These are phyloP conservation scores for Polytolypa hystricis DNA, from an alignment of 2,329 filamentous ascomycete species.

Conservation along the genomic window DNA sequence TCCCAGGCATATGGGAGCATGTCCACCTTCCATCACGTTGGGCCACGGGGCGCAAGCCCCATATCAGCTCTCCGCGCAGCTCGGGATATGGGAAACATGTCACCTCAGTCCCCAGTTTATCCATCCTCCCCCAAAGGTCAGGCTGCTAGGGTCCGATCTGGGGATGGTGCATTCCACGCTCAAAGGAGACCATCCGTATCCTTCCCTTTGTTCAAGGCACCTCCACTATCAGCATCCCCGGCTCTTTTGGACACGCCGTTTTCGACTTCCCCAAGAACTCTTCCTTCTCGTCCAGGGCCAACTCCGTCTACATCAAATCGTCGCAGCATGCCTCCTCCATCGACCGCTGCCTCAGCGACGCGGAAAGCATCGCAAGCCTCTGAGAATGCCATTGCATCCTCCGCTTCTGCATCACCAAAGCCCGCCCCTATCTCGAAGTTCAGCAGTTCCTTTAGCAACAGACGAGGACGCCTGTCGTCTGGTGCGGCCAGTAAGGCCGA, in stretches of 20 bases:
- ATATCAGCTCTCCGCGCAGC: slow-evolving; percentile 70
- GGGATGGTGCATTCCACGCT: slow-evolving; percentile 39
- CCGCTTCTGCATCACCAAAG: slow-evolving; percentile 65
- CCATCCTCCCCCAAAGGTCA: slow-evolving; percentile 36
- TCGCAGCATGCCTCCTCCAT: slow-evolving; percentile 27
- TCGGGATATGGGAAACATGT: slow-evolving; percentile 40
- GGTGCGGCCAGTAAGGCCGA: slow-evolving; percentile 53
- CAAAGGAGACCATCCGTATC: slow-evolving; percentile 70
- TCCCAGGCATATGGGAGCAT: slow-evolving; percentile 81
- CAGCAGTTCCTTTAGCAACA: slow-evolving; percentile 87
- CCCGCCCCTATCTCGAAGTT: slow-evolving; percentile 70
- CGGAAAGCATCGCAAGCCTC: slow-evolving; percentile 41
- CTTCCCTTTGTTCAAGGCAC: slow-evolving; percentile 93
- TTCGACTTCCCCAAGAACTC: slow-evolving; percentile 43
- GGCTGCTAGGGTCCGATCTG: slow-evolving; percentile 38
- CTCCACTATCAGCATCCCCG: slow-evolving; percentile 84
- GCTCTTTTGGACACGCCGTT: slow-evolving; percentile 39
- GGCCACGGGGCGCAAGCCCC: slow-evolving; percentile 69
- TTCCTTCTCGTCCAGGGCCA: slow-evolving; percentile 29
- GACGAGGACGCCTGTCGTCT: slow-evolving; percentile 65
- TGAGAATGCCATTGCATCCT: slow-evolving; percentile 52
- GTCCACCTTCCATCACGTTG: slow-evolving; percentile 75
- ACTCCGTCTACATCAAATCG: slow-evolving; percentile 30
- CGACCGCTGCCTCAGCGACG: slow-evolving; percentile 25
- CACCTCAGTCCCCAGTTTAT: slow-evolving; percentile 39